Conservation (phyloP, 73 alveolate genomes). For the Paramecium pentaurelia region DNA sequence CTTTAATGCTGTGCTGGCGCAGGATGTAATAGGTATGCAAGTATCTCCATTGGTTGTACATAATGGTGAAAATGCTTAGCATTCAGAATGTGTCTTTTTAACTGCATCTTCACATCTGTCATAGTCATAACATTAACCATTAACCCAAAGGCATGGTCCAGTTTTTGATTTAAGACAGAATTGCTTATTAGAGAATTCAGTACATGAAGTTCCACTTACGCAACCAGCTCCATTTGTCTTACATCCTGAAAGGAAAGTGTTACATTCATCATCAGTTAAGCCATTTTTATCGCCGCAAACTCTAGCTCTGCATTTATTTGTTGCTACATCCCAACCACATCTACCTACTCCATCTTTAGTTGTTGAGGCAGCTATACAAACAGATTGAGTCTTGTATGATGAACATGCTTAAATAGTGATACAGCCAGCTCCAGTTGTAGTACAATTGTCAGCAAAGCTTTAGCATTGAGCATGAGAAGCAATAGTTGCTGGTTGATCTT, state of each 20-base stretch:
- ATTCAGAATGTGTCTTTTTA: not conserved
- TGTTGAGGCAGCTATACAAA: not conserved
- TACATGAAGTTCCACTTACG: not conserved
- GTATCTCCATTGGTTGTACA: slow-evolving; percentile 25
- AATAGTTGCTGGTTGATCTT: not conserved
- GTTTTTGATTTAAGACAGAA: not conserved
- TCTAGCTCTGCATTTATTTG: not conserved
- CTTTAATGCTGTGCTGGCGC: not conserved
- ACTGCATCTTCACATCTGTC: not conserved
- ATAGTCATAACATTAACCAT: not conserved
- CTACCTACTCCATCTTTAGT: not conserved
- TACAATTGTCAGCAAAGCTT: not conserved
- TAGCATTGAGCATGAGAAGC: not conserved
- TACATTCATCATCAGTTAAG: not conserved
- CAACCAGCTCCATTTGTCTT: not conserved
- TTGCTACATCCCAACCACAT: not conserved
- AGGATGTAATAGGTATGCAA: not conserved
- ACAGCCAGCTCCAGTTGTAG: slow-evolving; percentile 28
- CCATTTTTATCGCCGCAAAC: not conserved
- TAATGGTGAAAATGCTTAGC: not conserved
- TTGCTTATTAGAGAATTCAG: not conserved
- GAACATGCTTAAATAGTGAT: not conserved
- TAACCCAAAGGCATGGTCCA: slow-evolving; percentile 9
- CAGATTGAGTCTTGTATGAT: not conserved
- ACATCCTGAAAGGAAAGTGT: not conserved